These are phyloP conservation scores for Neurospora sp. DNA, from an alignment of 495 filamentous ascomycete genomes.

Conservation along the genomic window DNA sequence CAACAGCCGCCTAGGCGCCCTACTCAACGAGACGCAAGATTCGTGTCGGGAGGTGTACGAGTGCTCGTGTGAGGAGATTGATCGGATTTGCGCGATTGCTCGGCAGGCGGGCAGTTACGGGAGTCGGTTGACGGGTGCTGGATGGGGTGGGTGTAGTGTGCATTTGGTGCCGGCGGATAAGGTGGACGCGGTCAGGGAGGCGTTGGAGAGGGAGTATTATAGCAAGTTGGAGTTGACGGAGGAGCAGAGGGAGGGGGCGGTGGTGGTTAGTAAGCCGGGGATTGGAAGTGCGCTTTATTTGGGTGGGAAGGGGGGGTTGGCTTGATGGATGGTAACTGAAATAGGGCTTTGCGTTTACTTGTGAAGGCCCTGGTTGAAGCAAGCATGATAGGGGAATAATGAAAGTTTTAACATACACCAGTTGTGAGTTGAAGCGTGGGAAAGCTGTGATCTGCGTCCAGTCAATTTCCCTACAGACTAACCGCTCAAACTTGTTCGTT, in stretches of 20 bases:
- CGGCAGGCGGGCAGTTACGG: constrained; percentile 70
- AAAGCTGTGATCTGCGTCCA: not conserved
- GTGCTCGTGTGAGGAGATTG: constrained; percentile 83
- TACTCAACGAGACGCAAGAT: constrained; percentile 82
- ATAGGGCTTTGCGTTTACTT: not conserved
- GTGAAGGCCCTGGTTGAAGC: not conserved
- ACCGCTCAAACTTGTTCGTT: not conserved
- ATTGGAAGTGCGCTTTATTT: constrained; percentile 50
- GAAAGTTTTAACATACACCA: not conserved
- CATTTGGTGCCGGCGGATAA: constrained; percentile 82
- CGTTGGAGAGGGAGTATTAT: constrained; percentile 77
- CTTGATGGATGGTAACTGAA: not conserved
- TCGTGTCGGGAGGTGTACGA: constrained; percentile 80
- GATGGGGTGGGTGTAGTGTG: constrained; percentile 94
- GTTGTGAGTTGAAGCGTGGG: not conserved
- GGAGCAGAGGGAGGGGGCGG: constrained; percentile 65
- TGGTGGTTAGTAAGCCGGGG: constrained; percentile 84
- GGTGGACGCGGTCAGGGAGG: constrained; percentile 68
- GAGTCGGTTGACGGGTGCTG: constrained; percentile 81
- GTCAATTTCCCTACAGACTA: not conserved
- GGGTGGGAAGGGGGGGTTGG: constrained; percentile 16
- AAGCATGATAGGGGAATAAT: not conserved
- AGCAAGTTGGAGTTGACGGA: constrained; percentile 59
- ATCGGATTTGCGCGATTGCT: constrained; percentile 75
- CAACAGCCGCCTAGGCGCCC: constrained; percentile 61